Base-by-base conservation (phyloP, 768 basidiomycete genomes). In the Amanita thiersii region DNA sequence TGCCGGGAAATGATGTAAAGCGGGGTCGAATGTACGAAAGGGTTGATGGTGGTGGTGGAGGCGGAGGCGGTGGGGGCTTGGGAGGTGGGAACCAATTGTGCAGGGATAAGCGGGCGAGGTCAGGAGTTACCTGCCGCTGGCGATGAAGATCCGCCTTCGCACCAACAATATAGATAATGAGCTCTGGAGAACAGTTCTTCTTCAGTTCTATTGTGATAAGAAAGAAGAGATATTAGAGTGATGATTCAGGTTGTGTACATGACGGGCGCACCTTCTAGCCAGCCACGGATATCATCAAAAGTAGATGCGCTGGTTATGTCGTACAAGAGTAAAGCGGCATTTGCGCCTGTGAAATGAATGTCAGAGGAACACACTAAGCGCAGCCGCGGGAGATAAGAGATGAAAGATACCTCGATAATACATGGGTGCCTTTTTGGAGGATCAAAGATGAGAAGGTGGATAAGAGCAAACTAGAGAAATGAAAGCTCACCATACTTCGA, bases 81-180 rank as follows among this genome's bases (percentile, higher is more conserved):
- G 86, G 84, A 44, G 86, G 86, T 7, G 87, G 87, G 50, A 89
- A 89, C 90, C 90, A 92, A 37, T 79, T 81, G 50, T 85, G 82
- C 33, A 94, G 65, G 9, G 83, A 82, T 43, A 86, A 70, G n/a
- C 86, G 80, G 40, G 86, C 89, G 45, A 84, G 71, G 61, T 89
- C 88, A 39, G 82, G 67, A 4, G 86, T 83, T 48, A 90, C 83
- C 54, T 86, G 80, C 35, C 86, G 78, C 47, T 79, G 70, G 29
- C 68, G 65, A 45, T 73, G 61, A 46, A 90, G 72, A 68, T 90
- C 86, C 52, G 86, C 84, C 62, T 97, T 97, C 48, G 92, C 79
- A 44, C 93, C 92, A 52, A 96, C 91, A 53, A 97, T 88, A 62
- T 92, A 91, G 54, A 96, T 90, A 58, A 94, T 82, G 44, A 92